A percentile compares a stretch with the other conserved stretches of the same genome.
Conservation (phyloP, 768 basidiomycete species). For the Mycena vitilis region DNA sequence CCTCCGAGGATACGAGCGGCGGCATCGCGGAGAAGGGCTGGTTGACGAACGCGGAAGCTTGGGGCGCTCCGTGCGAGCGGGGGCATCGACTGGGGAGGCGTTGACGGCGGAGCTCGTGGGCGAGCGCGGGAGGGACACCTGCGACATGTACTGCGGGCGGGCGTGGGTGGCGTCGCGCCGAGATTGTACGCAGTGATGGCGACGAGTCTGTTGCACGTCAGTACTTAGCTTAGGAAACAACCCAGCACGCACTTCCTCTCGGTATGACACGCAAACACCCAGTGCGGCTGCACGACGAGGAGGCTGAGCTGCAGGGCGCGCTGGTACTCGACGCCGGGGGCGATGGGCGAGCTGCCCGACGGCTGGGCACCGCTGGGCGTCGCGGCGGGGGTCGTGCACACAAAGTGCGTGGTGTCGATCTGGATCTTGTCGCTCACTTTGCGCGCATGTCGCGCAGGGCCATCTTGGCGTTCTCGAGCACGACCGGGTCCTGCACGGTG, state of each 20-base stretch:
- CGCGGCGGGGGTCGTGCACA: conserved; percentile 90
- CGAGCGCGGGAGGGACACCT: too few relatives aligned
- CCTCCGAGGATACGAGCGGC: conserved; percentile 57
- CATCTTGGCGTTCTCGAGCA: conserved; percentile 85
- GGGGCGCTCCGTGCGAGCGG: conserved; percentile 57
- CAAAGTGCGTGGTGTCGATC: conserved; percentile 98
- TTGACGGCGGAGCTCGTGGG: conserved; percentile 28
- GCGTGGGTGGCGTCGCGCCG: conserved; percentile 47
- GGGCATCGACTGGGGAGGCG: conserved; percentile 76
- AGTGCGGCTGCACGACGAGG: conserved; percentile 94
- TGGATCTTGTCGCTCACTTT: conserved; percentile 92
- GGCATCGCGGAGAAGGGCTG: conserved; percentile 45
- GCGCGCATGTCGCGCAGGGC: conserved; percentile 89
- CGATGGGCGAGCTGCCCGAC: conserved; percentile 56
- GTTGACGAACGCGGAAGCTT: conserved; percentile 54
- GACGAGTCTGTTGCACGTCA: conserved; percentile 72
- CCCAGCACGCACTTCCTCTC: conserved; percentile 80
- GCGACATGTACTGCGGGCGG: too few relatives aligned
- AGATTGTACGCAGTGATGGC: conserved; percentile 87
- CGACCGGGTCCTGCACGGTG: conserved; percentile 78
- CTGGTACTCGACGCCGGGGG: conserved; percentile 91
- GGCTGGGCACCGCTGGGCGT: conserved; percentile 69
- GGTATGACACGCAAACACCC: conserved; percentile 90
- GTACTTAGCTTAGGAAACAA: neutral
- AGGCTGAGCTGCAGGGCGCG: conserved; percentile 94